Conservation (phyloP, 192 early-diverging fungal species). For the Backusella parvicylindrica region DNA sequence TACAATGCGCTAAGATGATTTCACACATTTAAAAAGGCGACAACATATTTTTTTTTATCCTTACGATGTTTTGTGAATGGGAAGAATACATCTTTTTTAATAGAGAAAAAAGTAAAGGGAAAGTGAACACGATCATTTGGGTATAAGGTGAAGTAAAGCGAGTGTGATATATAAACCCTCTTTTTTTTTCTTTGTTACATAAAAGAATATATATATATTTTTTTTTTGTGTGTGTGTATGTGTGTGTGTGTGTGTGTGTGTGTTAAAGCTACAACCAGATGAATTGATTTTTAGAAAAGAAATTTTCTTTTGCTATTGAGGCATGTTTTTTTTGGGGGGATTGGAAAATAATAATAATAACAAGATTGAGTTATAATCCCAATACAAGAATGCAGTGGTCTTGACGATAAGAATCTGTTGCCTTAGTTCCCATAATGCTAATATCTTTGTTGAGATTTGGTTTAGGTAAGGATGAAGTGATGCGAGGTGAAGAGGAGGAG, state of each 20-base stretch:
- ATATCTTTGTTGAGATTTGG: conserved; percentile 30
- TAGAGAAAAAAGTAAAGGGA: background rate
- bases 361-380: conserved; percentile 19
- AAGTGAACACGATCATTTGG: background rate
- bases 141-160: background rate
- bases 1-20: background rate
- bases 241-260: background rate
- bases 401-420: conserved; percentile 25
- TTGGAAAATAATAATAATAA: background rate
- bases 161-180: background rate
- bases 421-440: conserved; percentile 25
- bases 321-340: background rate
- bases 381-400: conserved; percentile 20
- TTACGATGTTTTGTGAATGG: background rate
- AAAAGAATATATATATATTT: background rate
- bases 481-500: conserved; percentile 1
- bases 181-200: background rate
- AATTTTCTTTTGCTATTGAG: background rate
- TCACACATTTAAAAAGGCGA: background rate
- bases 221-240: background rate
- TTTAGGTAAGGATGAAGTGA: conserved; percentile 6
- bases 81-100: background rate
- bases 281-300: background rate
- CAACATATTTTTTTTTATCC: background rate
- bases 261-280: background rate